A percentile compares a stretch with the other conserved stretches of the same genome.
These are phyloP conservation scores for Amphibolis antarctica DNA, from an alignment of 106 monocot species.

Conservation along the genomic window DNA sequence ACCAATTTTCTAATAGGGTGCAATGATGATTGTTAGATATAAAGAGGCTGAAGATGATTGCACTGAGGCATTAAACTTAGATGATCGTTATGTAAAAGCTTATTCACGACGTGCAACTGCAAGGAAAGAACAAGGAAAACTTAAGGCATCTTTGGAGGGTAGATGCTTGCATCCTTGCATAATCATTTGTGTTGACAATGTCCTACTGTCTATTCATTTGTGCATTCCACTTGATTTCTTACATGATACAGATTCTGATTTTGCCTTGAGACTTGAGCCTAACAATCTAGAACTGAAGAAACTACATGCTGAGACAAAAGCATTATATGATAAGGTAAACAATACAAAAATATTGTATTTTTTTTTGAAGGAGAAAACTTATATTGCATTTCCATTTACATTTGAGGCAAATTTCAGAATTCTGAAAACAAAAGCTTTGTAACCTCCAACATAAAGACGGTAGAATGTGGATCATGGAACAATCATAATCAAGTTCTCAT, in stretches of 20 bases:
- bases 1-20: neutral
- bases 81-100: constrained; percentile 96
- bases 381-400: neutral
- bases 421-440: no score
- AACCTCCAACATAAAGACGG: no score
- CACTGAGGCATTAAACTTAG: constrained; percentile 82
- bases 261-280: constrained; percentile 91
- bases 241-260: constrained; percentile 68
- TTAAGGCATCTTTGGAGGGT: constrained; percentile 84
- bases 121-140: constrained; percentile 84
- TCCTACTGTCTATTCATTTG: neutral
- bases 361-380: no score
- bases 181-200: neutral
- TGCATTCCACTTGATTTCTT: neutral
- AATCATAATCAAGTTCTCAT: neutral
- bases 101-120: constrained; percentile 93
- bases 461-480: no score
- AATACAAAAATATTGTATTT: neutral
- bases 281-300: constrained; percentile 82
- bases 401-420: no score
- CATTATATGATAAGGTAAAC: constrained; percentile 52
- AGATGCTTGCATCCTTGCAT: neutral
- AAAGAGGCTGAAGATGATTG: constrained; percentile 89
- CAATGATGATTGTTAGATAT: constrained; percentile 33
- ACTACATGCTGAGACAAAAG: constrained; percentile 63